Evolutionary conservation across 805 yeast genomes (phyloP).

Genomic region (Myxozyma sirexii): DNA sequence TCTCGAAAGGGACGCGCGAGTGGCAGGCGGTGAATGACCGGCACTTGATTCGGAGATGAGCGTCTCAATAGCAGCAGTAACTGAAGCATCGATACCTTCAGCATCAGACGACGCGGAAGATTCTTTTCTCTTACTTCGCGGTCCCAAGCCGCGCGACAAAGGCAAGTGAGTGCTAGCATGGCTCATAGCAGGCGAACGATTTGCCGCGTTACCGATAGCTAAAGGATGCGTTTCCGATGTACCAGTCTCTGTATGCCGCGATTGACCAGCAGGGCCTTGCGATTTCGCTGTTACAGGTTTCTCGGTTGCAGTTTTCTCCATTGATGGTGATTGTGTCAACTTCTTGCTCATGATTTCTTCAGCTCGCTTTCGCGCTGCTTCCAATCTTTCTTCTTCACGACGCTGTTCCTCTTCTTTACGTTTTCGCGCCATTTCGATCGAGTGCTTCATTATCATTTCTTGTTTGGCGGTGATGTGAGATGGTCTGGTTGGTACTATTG

Average conservation of each 20-base stretch:
- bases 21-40: slow-evolving; percentile 26
- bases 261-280: no score
- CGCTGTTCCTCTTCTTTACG: slow-evolving; percentile 43
- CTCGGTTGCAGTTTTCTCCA: not conserved
- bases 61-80: slow-evolving; percentile 31
- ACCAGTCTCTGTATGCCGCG: no score
- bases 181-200: not conserved
- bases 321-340: slow-evolving; percentile 8
- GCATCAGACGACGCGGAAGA: slow-evolving; percentile 26
- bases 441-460: slow-evolving; percentile 41
- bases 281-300: no score
- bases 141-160: not conserved
- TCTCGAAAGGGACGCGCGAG: slow-evolving; percentile 17
- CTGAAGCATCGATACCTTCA: slow-evolving; percentile 27
- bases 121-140: slow-evolving; percentile 14
- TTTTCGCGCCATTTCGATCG: slow-evolving; percentile 42
- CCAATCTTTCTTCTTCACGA: slow-evolving; percentile 39
- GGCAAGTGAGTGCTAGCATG: not conserved
- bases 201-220: not conserved
- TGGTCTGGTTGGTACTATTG: slow-evolving; percentile 9
- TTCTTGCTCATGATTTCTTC: slow-evolving; percentile 39
- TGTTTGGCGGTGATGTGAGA: slow-evolving; percentile 38
- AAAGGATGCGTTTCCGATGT: no score
- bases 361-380: slow-evolving; percentile 39
- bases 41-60: slow-evolving; percentile 26